A percentile compares a stretch with the other conserved stretches of the same genome.
Conservation (phyloP, 2,329 filamentous ascomycete species). For the Colletotrichum abscissum region DNA sequence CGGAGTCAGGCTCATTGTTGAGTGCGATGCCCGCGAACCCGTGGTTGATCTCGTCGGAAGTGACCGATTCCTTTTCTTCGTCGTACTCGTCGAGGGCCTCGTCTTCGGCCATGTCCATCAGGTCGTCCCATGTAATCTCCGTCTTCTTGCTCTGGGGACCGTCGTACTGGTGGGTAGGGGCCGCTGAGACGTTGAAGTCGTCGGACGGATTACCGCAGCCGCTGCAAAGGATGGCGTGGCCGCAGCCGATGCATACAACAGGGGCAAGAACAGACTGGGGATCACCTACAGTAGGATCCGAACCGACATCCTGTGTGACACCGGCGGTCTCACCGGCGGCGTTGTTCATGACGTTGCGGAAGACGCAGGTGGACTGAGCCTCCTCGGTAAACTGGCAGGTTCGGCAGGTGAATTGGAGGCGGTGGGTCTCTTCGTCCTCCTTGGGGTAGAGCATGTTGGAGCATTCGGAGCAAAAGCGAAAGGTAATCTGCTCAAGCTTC, state of each 20-base stretch:
- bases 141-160: conserved; percentile 12
- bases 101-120: conserved; percentile 40
- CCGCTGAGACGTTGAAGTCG: conserved; percentile 24
- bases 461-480: conserved; percentile 98
- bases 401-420: conserved; percentile 93
- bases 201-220: conserved; percentile 47
- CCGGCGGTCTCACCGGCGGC: conserved; percentile 95
- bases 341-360: conserved; percentile 92
- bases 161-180: not conserved
- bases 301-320: conserved; percentile 96
- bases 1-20: not conserved
- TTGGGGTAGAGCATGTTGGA: conserved; percentile 98
- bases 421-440: conserved; percentile 86
- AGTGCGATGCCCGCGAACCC: conserved; percentile 19
- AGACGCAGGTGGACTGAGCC: conserved; percentile 90
- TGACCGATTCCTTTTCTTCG: conserved; percentile 44
- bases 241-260: conserved; percentile 59
- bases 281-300: conserved; percentile 96
- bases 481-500: conserved; percentile 85
- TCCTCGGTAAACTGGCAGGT: conserved; percentile 93
- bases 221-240: conserved; percentile 55
- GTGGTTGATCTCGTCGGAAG: conserved; percentile 21
- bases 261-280: conserved; percentile 46
- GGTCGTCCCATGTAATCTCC: conserved; percentile 31
- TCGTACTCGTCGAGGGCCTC: conserved; percentile 52